Evolutionary conservation across 257 asterid species (phyloP).

Genomic region (Henckelia pumila): DNA sequence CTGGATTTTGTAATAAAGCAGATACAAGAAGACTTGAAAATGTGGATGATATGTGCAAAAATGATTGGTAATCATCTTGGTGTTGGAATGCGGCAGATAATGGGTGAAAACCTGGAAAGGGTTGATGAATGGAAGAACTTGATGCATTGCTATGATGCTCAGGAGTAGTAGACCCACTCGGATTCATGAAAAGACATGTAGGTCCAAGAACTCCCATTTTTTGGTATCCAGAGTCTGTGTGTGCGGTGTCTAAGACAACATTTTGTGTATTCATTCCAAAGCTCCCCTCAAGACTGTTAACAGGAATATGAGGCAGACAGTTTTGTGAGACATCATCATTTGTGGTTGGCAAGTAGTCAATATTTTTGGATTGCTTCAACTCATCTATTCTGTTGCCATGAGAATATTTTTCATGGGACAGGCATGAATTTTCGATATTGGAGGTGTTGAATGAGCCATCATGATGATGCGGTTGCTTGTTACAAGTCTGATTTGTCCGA

Average conservation of each 20-base stretch:
- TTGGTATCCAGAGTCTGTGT: constrained; percentile 38
- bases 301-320: constrained; percentile 79
- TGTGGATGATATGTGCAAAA: constrained; percentile 56
- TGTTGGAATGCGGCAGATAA: constrained; percentile 50
- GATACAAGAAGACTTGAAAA: constrained; percentile 80
- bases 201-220: constrained; percentile 41
- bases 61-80: constrained; percentile 61
- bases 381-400: constrained; percentile 31
- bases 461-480: constrained; percentile 40
- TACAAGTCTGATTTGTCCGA: constrained; percentile 37
- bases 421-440: constrained; percentile 32
- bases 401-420: constrained; percentile 36
- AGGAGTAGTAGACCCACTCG: constrained; percentile 47
- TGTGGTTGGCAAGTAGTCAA: constrained; percentile 30
- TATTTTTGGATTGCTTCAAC: constrained; percentile 41
- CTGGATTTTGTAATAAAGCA: constrained; percentile 77
- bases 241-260: constrained; percentile 34
- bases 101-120: constrained; percentile 66
- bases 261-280: constrained; percentile 36
- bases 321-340: constrained; percentile 46
- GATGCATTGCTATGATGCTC: constrained; percentile 50
- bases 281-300: constrained; percentile 82
- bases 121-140: constrained; percentile 51
- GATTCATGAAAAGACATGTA: constrained; percentile 43
- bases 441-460: constrained; percentile 35